Evolutionary conservation across 2,329 filamentous ascomycete genomes (phyloP).

Genomic region (Cryphonectria nitschkei): DNA sequence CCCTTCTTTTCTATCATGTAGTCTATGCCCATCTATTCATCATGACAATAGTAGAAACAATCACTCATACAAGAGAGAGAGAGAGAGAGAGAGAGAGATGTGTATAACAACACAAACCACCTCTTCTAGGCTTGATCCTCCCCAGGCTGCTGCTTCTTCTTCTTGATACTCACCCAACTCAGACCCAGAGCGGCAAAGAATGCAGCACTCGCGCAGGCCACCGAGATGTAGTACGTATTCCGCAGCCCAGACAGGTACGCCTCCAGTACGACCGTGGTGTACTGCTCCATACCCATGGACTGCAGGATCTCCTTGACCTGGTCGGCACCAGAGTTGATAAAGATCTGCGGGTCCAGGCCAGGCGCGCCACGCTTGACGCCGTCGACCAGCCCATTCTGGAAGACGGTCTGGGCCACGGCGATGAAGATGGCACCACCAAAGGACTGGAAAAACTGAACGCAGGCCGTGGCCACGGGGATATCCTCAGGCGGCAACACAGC

Average conservation of each 20-base stretch:
- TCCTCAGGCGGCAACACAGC: constrained; percentile 51
- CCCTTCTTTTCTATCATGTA: not conserved
- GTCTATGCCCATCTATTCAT: not conserved
- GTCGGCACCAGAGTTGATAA: constrained; percentile 36
- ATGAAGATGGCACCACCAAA: constrained; percentile 68
- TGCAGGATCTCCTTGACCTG: constrained; percentile 51
- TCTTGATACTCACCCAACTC: constrained; percentile 59
- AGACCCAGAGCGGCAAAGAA: constrained; percentile 50
- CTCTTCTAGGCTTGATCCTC: constrained; percentile 15
- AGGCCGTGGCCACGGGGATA: constrained; percentile 54
- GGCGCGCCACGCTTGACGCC: constrained; percentile 37
- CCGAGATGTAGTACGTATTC: constrained; percentile 56
- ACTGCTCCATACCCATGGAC: constrained; percentile 45
- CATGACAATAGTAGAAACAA: not conserved
- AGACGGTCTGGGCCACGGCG: constrained; percentile 67
- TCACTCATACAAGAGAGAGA: not conserved
- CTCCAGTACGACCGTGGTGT: constrained; percentile 47
- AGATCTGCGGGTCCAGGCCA: constrained; percentile 22
- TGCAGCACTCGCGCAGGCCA: constrained; percentile 50
- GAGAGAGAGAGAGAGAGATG: too few relatives aligned
- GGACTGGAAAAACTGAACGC: constrained; percentile 62
- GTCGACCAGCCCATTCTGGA: constrained; percentile 63
- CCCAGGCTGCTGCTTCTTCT: constrained; percentile 32
- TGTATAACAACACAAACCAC: not conserved
- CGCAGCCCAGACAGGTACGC: constrained; percentile 56